Evolutionary conservation across 2,329 filamentous ascomycete species (phyloP).

Genomic region (Fusarium tjaetaba): DNA sequence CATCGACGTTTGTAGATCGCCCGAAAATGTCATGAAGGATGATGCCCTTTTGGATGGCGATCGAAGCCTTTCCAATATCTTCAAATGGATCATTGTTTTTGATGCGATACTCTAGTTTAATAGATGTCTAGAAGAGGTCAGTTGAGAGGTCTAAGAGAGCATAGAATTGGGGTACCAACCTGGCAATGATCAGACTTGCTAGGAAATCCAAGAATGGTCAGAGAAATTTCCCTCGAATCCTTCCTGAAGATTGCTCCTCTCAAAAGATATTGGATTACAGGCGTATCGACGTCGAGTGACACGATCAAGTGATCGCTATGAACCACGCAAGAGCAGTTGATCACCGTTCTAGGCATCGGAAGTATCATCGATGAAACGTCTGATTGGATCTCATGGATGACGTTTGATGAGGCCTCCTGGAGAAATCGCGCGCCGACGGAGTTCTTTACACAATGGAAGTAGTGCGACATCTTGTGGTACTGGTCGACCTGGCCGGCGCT

Average conservation of each 20-base stretch:
- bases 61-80: background rate
- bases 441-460: background rate
- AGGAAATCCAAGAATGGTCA: background rate
- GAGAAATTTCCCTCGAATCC: background rate
- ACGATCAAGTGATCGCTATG: background rate
- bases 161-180: background rate
- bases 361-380: background rate
- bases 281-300: background rate
- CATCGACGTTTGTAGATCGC: background rate
- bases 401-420: background rate
- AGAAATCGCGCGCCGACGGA: background rate
- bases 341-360: background rate
- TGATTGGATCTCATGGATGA: too few relatives aligned
- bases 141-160: fast-evolving
- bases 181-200: background rate
- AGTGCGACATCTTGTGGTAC: conserved; percentile 1
- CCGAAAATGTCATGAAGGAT: background rate
- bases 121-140: background rate
- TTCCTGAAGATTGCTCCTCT: background rate
- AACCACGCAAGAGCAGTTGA: background rate
- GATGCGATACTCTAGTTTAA: background rate
- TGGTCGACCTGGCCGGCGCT: background rate
- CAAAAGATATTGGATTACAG: background rate
- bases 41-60: background rate
- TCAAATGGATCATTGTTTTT: background rate